phyloP scores from a whole-genome alignment of 345 rosid genomes.

The Citrus maxima region DNA sequence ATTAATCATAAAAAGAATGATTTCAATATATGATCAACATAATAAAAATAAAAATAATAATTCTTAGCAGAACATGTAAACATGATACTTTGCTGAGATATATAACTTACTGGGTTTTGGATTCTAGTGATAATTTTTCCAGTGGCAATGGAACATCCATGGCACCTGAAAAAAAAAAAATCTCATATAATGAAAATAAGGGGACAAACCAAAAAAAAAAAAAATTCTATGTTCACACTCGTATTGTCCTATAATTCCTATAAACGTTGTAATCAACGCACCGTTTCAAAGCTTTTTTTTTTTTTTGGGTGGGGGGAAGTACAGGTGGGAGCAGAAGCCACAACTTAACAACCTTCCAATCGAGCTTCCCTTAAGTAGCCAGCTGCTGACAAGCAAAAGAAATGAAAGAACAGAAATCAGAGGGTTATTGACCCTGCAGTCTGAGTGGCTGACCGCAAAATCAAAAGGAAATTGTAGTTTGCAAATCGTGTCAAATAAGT shows the following conservation, averaged over 20 bases:
- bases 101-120: conserved; percentile 30
- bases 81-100: neutral
- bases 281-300: neutral
- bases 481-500: no score
- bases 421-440: no score
- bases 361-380: neutral
- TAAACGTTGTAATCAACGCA: neutral
- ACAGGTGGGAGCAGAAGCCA: neutral
- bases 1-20: neutral
- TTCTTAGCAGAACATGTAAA: neutral
- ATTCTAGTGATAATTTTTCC: conserved; percentile 46
- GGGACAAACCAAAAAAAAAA: neutral
- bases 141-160: conserved; percentile 69
- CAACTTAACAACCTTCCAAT: neutral
- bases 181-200: neutral
- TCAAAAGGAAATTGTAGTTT: no score
- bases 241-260: no score
- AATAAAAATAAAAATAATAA: neutral
- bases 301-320: no score
- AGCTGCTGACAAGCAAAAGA: neutral
- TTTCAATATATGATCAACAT: neutral
- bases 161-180: neutral
- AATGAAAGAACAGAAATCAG: no score
- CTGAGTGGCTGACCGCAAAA: no score
- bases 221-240: no score